Percentiles rank a stretch among this genome's conserved stretches.
phyloP scores from a whole-genome alignment of 768 basidiomycete genomes.

The Phaffia australis region DNA sequence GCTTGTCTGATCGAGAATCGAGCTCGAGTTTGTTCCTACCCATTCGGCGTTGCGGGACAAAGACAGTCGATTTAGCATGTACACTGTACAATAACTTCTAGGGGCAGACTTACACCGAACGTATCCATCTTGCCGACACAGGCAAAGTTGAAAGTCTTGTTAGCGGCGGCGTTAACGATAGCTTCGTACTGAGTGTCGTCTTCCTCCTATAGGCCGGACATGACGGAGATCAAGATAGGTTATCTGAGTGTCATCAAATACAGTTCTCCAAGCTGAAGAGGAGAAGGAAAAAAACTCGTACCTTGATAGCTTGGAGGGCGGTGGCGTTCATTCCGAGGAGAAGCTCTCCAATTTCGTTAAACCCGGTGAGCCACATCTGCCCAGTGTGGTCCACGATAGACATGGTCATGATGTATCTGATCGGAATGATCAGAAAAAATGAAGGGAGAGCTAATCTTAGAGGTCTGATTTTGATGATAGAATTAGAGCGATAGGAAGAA shows the following conservation, averaged over 20 bases:
- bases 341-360: slow-evolving; percentile 76
- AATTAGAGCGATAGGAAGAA: neutral
- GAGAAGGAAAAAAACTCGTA: slow-evolving; percentile 31
- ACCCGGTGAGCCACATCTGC: slow-evolving; percentile 85
- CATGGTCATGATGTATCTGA: slow-evolving; percentile 58
- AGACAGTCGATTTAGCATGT: slow-evolving; percentile 1
- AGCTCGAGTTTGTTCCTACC: slow-evolving; percentile 66
- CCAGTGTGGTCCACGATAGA: slow-evolving; percentile 82
- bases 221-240: slow-evolving; percentile 5
- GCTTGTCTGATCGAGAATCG: slow-evolving; percentile 72
- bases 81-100: neutral
- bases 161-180: slow-evolving; percentile 54
- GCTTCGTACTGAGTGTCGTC: slow-evolving; percentile 52
- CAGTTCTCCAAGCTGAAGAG: neutral
- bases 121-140: slow-evolving; percentile 80
- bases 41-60: neutral
- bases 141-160: slow-evolving; percentile 65
- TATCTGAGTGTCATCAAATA: neutral
- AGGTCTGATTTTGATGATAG: neutral
- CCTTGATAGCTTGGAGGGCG: slow-evolving; percentile 64
- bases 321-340: slow-evolving; percentile 71
- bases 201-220: slow-evolving; percentile 43
- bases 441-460: neutral
- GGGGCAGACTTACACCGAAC: slow-evolving; percentile 45
- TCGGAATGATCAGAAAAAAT: neutral